A percentile compares a stretch with the other conserved stretches of the same genome.
These are phyloP conservation scores for Tephrocybe sp. DNA, from an alignment of 768 basidiomycete genomes.

Conservation along the genomic window DNA sequence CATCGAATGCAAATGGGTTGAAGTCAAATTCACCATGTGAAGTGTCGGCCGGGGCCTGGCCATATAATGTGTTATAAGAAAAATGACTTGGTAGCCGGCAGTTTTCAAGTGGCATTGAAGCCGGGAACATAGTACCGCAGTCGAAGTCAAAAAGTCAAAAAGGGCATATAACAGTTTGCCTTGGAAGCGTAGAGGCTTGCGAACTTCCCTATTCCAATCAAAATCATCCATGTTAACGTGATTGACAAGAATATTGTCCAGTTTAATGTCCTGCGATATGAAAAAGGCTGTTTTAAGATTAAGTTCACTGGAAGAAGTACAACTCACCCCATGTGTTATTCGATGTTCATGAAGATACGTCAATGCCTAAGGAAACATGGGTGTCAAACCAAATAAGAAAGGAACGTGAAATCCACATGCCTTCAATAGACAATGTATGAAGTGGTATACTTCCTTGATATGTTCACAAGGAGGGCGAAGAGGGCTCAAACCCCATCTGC, in stretches of 20 bases:
- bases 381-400: no score
- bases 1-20: conserved; percentile 27
- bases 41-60: conserved; percentile 12
- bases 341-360: no score
- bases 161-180: conserved; percentile 18
- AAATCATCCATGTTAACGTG: conserved; percentile 4
- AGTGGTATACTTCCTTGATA: no score
- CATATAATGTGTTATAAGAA: background rate
- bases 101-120: conserved; percentile 1
- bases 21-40: conserved; percentile 24
- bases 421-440: no score
- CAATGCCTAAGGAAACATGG: no score
- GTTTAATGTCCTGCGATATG: conserved; percentile 18
- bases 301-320: no score
- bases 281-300: no score
- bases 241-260: conserved; percentile 20
- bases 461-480: no score
- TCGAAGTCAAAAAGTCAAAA: conserved; percentile 21
- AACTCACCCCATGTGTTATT: no score
- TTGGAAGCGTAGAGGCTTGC: conserved; percentile 4
- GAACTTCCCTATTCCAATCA: background rate
- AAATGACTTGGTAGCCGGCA: conserved; percentile 12
- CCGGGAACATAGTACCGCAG: conserved; percentile 18
- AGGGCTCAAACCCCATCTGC: no score
- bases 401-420: no score